Evolutionary conservation across 768 basidiomycete genomes (phyloP).

Genomic region (Lactarius indigo): DNA sequence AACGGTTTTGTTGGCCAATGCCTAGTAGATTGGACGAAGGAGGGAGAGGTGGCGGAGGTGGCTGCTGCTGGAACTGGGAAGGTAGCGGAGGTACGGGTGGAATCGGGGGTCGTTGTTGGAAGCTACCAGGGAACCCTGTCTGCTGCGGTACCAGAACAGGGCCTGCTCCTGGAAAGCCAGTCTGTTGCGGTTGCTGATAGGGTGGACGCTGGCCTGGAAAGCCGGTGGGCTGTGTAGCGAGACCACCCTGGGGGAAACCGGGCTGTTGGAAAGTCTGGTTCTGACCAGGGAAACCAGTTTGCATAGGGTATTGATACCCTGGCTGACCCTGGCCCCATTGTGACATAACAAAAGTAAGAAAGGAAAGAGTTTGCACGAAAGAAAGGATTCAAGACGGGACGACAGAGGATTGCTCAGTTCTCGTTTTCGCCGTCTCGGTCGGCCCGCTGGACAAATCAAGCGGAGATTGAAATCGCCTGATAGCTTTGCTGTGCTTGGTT

Average conservation of each 20-base stretch:
- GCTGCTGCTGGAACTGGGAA: constrained; percentile 37
- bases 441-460: constrained; percentile 9
- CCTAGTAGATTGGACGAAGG: constrained; percentile 52
- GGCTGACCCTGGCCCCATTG: constrained; percentile 72
- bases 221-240: constrained; percentile 63
- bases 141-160: constrained; percentile 48
- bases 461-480: constrained; percentile 9
- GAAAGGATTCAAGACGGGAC: neutral
- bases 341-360: constrained; percentile 50
- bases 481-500: no score
- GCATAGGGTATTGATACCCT: constrained; percentile 69
- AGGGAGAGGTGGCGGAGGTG: constrained; percentile 60
- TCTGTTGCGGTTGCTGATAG: constrained; percentile 61
- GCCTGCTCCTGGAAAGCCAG: constrained; percentile 41
- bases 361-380: neutral
- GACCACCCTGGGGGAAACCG: constrained; percentile 41
- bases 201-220: constrained; percentile 39
- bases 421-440: neutral
- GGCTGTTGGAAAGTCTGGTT: constrained; percentile 41
- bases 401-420: neutral
- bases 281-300: constrained; percentile 60
- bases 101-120: constrained; percentile 35
- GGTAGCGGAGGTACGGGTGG: constrained; percentile 26
- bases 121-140: constrained; percentile 44
- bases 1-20: constrained; percentile 44